phyloP scores from a whole-genome alignment of 2,329 filamentous ascomycete genomes.

The Fusarium verticillioides region DNA sequence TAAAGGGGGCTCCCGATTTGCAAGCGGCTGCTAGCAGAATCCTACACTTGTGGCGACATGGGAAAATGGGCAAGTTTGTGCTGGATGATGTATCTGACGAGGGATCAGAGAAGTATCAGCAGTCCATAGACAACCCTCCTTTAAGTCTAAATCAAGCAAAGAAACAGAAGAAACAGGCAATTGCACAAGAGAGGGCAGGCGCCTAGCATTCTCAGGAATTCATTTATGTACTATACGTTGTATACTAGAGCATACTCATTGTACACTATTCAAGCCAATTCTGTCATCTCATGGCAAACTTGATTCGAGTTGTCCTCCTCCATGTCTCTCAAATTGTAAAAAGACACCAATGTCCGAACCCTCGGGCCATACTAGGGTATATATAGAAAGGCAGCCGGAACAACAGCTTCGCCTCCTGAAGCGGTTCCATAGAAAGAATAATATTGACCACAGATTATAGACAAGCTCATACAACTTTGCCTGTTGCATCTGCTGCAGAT shows the following conservation, averaged over 20 bases:
- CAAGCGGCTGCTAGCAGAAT: constrained; percentile 83
- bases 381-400: constrained; percentile 28
- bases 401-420: constrained; percentile 7
- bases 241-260: constrained; percentile 25
- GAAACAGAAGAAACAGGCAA: constrained; percentile 71
- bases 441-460: constrained; percentile 14
- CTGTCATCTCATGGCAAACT: constrained; percentile 20
- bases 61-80: constrained; percentile 78
- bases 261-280: constrained; percentile 34
- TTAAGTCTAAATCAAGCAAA: constrained; percentile 76
- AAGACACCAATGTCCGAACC: constrained; percentile 26
- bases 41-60: constrained; percentile 83
- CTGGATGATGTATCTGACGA: constrained; percentile 79
- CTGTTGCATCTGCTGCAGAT: constrained; percentile 35
- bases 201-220: constrained; percentile 37
- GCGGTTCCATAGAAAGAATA: constrained; percentile 15
- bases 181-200: constrained; percentile 57
- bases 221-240: constrained; percentile 23
- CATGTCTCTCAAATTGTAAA: constrained; percentile 19
- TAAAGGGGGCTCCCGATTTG: constrained; percentile 76
- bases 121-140: constrained; percentile 57
- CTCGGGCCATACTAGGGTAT: constrained; percentile 29
- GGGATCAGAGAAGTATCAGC: constrained; percentile 62
- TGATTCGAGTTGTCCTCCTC: constrained; percentile 3
- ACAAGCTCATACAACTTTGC: constrained; percentile 25